Percentiles rank a stretch among this genome's conserved stretches.
Conservation (phyloP, 768 basidiomycete species). For the Rhodocollybia butyracea region DNA sequence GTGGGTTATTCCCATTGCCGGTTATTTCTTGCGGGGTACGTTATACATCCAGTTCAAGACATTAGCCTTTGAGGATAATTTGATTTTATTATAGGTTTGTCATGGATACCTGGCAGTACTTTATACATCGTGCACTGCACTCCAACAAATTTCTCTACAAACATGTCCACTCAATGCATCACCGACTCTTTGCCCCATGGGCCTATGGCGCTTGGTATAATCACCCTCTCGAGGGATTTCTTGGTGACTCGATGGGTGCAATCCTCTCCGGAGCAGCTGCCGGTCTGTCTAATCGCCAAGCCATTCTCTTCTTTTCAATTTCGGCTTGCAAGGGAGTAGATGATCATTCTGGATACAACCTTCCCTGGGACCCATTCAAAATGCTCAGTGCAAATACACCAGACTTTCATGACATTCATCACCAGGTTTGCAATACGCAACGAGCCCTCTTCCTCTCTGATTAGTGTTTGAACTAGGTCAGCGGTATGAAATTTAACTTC, state of each 20-base stretch:
- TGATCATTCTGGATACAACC: slow-evolving; percentile 87
- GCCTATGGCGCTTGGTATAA: slow-evolving; percentile 97
- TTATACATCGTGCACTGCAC: slow-evolving; percentile 93
- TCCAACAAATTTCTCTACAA: slow-evolving; percentile 87
- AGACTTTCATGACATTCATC: slow-evolving; percentile 98
- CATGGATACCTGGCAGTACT: slow-evolving; percentile 98
- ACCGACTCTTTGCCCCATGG: slow-evolving; percentile 94
- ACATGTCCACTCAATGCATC: slow-evolving; percentile 91
- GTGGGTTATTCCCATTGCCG: slow-evolving; percentile 86
- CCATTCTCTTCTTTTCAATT: slow-evolving; percentile 76
- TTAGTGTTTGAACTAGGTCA: too few relatives aligned
- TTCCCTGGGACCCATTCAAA: slow-evolving; percentile 93
- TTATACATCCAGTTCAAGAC: slow-evolving; percentile 16
- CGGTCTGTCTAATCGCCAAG: slow-evolving; percentile 75
- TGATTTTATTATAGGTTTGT: slow-evolving; percentile 66
- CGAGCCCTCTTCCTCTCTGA: slow-evolving; percentile 3
- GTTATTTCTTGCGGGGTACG: slow-evolving; percentile 80
- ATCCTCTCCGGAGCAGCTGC: slow-evolving; percentile 68
- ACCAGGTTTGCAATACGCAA: slow-evolving; percentile 71
- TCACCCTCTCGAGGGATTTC: slow-evolving; percentile 91
- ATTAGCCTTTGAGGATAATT: neutral
- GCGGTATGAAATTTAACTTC: slow-evolving; percentile 95
- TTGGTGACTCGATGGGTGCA: slow-evolving; percentile 84
- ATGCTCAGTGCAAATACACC: slow-evolving; percentile 84
- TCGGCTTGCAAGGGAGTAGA: slow-evolving; percentile 92